A percentile compares a stretch with the other conserved stretches of the same genome.
Conservation (phyloP, 2,329 filamentous ascomycete species). For the Colletotrichum liriopes region DNA sequence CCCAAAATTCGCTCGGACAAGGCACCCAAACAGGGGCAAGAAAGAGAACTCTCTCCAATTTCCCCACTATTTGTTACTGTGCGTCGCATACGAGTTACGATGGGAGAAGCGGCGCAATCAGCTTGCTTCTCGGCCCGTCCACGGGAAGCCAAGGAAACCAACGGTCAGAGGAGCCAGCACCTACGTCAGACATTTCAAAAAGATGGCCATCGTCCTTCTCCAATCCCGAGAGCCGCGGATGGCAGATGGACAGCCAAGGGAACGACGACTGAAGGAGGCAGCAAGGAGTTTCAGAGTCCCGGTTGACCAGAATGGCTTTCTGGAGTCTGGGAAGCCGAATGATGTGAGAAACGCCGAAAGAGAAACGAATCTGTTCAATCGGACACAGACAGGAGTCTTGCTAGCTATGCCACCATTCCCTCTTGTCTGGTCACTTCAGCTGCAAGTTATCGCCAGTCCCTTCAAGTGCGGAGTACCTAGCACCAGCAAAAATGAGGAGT, state of each 20-base stretch:
- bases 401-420: too few species aligned
- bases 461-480: neutral
- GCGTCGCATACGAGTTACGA: neutral
- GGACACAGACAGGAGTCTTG: too few species aligned
- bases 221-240: neutral
- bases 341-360: neutral
- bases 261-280: neutral
- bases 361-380: neutral
- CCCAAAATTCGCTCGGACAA: neutral
- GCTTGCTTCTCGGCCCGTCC: neutral
- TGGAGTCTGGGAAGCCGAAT: neutral
- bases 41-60: neutral
- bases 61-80: neutral
- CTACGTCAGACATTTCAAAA: neutral
- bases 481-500: neutral
- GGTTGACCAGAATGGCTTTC: neutral
- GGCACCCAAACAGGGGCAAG: neutral
- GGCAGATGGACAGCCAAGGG: neutral
- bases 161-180: neutral
- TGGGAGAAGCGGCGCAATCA: neutral
- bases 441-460: neutral
- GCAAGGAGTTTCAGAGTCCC: neutral
- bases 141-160: neutral
- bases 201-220: neutral
- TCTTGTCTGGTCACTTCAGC: too few species aligned